These are phyloP conservation scores for Syncephalastrum sp. DNA, from an alignment of 371 early-diverging fungal genomes.

Conservation along the genomic window DNA sequence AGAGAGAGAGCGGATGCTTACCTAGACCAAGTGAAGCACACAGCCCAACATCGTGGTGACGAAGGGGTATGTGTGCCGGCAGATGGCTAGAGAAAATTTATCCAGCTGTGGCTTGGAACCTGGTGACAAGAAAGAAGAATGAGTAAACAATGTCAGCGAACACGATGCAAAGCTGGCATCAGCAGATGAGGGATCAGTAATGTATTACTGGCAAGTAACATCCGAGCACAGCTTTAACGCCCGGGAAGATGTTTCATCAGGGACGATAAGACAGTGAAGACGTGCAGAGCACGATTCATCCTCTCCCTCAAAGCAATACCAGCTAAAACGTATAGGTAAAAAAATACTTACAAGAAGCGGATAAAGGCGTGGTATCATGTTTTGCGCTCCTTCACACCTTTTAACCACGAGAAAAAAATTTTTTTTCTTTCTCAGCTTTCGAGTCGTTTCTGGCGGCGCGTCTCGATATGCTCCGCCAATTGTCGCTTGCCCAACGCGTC, in stretches of 20 bases:
- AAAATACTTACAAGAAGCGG: too few species aligned
- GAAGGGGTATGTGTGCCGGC: too few species aligned
- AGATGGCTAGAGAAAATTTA: not conserved
- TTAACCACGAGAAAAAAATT: conserved; percentile 6
- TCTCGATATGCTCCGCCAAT: conserved; percentile 28
- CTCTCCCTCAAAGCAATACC: conserved; percentile 3
- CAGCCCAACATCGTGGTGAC: not conserved
- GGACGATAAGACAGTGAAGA: conserved; percentile 36
- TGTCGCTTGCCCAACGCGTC: conserved; percentile 33
- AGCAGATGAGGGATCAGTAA: conserved; percentile 16
- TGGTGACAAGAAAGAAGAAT: too few species aligned
- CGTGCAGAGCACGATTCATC: conserved; percentile 20
- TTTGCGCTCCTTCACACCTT: too few species aligned
- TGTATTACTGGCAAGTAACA: conserved; percentile 34
- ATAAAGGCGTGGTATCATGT: too few species aligned
- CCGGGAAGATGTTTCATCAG: conserved; percentile 28
- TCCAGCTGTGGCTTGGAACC: not conserved
- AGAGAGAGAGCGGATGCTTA: conserved; percentile 11
- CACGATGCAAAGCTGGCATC: too few species aligned
- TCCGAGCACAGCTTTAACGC: conserved; percentile 31
- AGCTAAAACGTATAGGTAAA: too few species aligned
- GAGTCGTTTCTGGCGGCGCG: conserved; percentile 18
- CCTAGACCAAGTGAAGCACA: conserved; percentile 1
- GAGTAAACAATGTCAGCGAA: too few species aligned
- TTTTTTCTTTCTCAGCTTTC: conserved; percentile 7